Evolutionary conservation across 2,329 filamentous ascomycete genomes (phyloP).

Genomic region (Sarocladium brachiariae): DNA sequence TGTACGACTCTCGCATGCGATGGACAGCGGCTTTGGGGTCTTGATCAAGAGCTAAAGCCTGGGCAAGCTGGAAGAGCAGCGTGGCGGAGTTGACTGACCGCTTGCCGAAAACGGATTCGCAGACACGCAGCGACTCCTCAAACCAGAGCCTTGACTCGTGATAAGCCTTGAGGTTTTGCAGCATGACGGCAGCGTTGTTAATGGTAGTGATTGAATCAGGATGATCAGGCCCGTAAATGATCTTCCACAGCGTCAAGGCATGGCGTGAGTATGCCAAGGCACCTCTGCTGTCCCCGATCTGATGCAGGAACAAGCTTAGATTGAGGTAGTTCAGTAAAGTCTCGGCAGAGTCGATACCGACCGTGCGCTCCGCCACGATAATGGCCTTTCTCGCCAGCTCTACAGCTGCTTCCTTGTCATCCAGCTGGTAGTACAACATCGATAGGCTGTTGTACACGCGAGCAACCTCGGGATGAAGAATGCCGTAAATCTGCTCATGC

Average conservation of each 20-base stretch:
- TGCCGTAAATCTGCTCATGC: slow-evolving; percentile 97
- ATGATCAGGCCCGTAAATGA: slow-evolving; percentile 89
- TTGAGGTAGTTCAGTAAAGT: slow-evolving; percentile 95
- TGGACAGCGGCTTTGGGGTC: slow-evolving; percentile 87
- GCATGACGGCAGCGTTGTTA: slow-evolving; percentile 98
- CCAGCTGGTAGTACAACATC: slow-evolving; percentile 94
- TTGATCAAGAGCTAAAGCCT: slow-evolving; percentile 90
- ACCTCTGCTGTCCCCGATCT: slow-evolving; percentile 78
- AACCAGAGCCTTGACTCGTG: slow-evolving; percentile 96
- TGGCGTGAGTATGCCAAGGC: slow-evolving; percentile 89
- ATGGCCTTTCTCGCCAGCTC: slow-evolving; percentile 95
- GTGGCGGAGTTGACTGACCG: slow-evolving; percentile 90
- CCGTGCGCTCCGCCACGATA: slow-evolving; percentile 88
- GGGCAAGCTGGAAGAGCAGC: slow-evolving; percentile 92
- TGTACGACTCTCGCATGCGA: slow-evolving; percentile 94
- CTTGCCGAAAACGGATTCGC: slow-evolving; percentile 82
- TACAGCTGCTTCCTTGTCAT: slow-evolving; percentile 92
- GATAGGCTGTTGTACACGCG: slow-evolving; percentile 91
- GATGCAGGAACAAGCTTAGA: slow-evolving; percentile 88
- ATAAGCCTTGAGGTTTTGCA: slow-evolving; percentile 91
- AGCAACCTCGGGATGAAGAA: slow-evolving; percentile 92
- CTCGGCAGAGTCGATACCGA: slow-evolving; percentile 89
- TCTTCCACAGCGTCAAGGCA: slow-evolving; percentile 90
- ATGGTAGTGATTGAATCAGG: slow-evolving; percentile 97
- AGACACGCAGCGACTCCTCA: slow-evolving; percentile 82